Evolutionary conservation across 441 rosid species (phyloP).

Genomic region (Mallotus repandus): DNA sequence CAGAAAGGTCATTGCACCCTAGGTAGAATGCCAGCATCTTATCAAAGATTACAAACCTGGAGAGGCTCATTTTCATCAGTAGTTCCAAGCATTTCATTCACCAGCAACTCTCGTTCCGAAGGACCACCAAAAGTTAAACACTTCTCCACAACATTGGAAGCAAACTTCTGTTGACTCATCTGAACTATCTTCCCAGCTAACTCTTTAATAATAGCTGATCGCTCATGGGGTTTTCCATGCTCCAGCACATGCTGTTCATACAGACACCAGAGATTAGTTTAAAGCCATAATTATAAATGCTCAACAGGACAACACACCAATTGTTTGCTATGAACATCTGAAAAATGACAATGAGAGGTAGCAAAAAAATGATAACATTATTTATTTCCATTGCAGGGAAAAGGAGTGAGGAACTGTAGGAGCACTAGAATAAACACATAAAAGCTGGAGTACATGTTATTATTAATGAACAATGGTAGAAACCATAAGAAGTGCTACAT

Average conservation of each 20-base stretch:
- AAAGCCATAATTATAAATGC: not conserved
- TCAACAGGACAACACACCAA: not conserved
- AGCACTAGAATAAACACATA: too few species aligned
- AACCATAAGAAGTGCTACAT: too few species aligned
- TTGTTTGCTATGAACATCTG: too few species aligned
- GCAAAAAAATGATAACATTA: too few species aligned
- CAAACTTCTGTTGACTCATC: slow-evolving; percentile 86
- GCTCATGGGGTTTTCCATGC: slow-evolving; percentile 72
- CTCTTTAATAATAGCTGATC: slow-evolving; percentile 53
- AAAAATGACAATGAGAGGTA: too few species aligned
- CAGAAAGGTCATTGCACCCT: too few species aligned
- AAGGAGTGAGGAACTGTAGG: too few species aligned
- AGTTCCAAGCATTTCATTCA: slow-evolving; percentile 81
- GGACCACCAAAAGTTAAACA: slow-evolving; percentile 64
- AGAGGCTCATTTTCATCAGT: slow-evolving; percentile 84
- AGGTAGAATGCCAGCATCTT: not conserved
- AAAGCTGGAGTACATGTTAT: too few species aligned
- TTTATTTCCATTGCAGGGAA: too few species aligned
- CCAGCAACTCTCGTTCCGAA: slow-evolving; percentile 58
- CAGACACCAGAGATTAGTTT: not conserved
- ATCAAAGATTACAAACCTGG: slow-evolving; percentile 43
- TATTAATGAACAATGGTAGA: too few species aligned
- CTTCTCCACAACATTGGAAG: slow-evolving; percentile 74
- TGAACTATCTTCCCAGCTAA: slow-evolving; percentile 72
- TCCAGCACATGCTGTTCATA: slow-evolving; percentile 68